Evolutionary conservation across 257 asterid genomes (phyloP).

Genomic region (Jasminum sambac): DNA sequence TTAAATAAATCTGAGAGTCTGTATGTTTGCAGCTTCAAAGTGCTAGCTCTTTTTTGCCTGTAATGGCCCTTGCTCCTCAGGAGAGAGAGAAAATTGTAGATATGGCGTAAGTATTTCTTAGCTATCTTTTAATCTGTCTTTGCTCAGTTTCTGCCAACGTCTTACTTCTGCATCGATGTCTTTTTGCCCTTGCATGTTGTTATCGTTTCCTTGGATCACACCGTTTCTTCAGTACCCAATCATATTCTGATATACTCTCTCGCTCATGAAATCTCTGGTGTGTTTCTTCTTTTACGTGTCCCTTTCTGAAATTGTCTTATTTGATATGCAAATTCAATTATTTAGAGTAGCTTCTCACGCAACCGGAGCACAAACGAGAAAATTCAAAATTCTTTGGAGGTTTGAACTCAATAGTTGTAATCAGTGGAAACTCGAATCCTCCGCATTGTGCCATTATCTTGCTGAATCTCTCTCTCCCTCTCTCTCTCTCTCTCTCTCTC

Average conservation of each 20-base stretch:
- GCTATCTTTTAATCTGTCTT: neutral
- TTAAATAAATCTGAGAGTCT: conserved; percentile 28
- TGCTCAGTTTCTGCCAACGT: neutral
- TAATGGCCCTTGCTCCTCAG: conserved; percentile 97
- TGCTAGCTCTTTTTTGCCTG: conserved; percentile 93
- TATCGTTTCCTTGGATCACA: neutral
- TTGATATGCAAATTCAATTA: neutral
- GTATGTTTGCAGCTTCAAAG: conserved; percentile 71
- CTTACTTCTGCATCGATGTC: neutral
- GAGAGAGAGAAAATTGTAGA: conserved; percentile 89
- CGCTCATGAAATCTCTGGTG: neutral
- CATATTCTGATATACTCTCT: neutral
- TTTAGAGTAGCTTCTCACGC: neutral
- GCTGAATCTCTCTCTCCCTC: neutral
- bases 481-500: too few species aligned
- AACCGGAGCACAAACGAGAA: neutral
- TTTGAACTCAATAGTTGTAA: neutral
- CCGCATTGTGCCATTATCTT: neutral
- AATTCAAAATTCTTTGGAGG: neutral
- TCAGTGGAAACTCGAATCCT: neutral
- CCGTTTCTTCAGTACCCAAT: neutral
- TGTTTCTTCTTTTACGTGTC: neutral
- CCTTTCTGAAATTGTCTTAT: neutral
- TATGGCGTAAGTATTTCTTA: conserved; percentile 76
- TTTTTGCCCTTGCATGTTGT: neutral